Evolutionary conservation across 306 rosid genomes (phyloP), one percentile per base, ranked within the genome.

Genomic region (Medicago arabica): DNA sequence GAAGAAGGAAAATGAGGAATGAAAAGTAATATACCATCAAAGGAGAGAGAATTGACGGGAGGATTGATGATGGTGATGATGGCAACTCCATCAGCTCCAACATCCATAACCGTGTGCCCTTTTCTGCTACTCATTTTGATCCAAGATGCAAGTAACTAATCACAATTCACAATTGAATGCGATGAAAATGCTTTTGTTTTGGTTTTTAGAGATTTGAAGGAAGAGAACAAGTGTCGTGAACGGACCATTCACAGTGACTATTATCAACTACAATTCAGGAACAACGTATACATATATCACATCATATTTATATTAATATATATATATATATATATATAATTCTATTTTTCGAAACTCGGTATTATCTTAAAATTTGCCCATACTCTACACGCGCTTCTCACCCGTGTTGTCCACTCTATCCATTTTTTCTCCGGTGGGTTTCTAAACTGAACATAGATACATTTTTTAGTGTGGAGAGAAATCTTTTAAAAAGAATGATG

Each of bases 1-100:
- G 51, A 69, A 40, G 57, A 19, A 58, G 3, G 2, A 17, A 71
- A 44, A 69, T n/a, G 60, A 12, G 13, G 55, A 69, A 49, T 8
- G 13, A 43, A 75, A 53, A 34, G 36, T 9, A 34, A n/a, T 9
- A 8, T 89, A 92, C 99, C 99, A 76, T 92, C 99, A 41, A 84
- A 79, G 12, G 99, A 90, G 77, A 96, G 99, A 43, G 99, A 90
- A 83, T 96, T 96, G 71, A 96, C 97, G 28, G 99, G 99, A 70
- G 99, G 99, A 69, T 96, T 87, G 88, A 92, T 76, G 84, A 95
- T 83, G 71, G 98, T 92, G 88, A 95, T 90, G 71, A 96, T 25
- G 75, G 91, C 99, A 40, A 96, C 88, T 5, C 99, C 98, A 79
- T 96, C 99, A 57, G 87, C 76, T 73, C 98, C 99, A 38, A 96